Evolutionary conservation across 2,329 filamentous ascomycete genomes (phyloP).

Genomic region (Eurotiales sp.): DNA sequence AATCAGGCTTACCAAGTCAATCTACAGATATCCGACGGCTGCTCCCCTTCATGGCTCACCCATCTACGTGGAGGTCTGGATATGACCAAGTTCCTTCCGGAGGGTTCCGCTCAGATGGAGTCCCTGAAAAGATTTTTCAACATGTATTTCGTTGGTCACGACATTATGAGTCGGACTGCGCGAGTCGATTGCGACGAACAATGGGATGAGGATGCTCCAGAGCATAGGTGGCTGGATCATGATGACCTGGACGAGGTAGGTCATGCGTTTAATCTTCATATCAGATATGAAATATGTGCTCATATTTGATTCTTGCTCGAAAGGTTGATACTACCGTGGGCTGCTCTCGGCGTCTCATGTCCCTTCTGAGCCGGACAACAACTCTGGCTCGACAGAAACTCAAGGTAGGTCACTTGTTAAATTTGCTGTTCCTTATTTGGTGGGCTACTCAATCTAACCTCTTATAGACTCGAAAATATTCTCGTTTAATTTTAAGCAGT

Average conservation of each 20-base stretch:
- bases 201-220: not conserved
- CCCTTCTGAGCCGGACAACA: conserved; percentile 23
- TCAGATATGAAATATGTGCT: not conserved
- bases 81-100: conserved; percentile 20
- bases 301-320: not conserved
- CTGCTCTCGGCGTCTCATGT: conserved; percentile 29
- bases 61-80: conserved; percentile 28
- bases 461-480: not conserved
- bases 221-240: conserved; percentile 20
- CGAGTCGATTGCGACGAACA: conserved; percentile 10
- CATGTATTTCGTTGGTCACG: conserved; percentile 33
- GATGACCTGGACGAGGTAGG: conserved; percentile 24
- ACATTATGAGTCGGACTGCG: conserved; percentile 29
- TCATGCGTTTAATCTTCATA: not conserved
- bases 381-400: conserved; percentile 11
- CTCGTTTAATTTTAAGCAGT: not conserved
- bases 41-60: conserved; percentile 28
- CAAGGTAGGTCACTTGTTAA: conserved; percentile 8
- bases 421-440: no score
- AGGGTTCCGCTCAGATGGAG: conserved; percentile 15
- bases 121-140: conserved; percentile 16
- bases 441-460: no score
- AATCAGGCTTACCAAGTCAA: not conserved
- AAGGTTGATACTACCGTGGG: conserved; percentile 31
- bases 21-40: conserved; percentile 28